Percentiles rank a stretch among this genome's conserved stretches.
phyloP scores from a whole-genome alignment of 306 rosid species.

The Cucumis hystrix region DNA sequence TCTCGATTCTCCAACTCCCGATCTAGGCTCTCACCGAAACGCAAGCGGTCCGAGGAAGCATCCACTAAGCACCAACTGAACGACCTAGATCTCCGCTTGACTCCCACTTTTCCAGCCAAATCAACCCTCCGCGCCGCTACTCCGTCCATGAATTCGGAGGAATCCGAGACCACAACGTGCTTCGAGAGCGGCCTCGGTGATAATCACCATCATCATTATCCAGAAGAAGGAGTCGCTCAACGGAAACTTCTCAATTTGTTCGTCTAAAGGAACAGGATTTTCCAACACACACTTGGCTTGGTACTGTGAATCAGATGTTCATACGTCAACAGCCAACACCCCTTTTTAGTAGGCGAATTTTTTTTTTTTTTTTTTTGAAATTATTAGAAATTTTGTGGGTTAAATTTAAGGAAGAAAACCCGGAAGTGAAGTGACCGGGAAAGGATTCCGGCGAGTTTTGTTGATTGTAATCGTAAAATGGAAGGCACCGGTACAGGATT shows the following conservation, averaged over 20 bases:
- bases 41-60: conserved; percentile 34
- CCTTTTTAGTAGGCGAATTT: not conserved
- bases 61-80: conserved; percentile 17
- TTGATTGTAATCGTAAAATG: conserved; percentile 12
- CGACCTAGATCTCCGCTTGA: conserved; percentile 68
- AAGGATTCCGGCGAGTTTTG: conserved; percentile 48
- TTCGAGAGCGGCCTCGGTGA: conserved; percentile 41
- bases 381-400: not conserved
- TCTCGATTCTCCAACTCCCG: conserved; percentile 29
- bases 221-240: conserved; percentile 14
- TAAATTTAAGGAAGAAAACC: not conserved
- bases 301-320: conserved; percentile 30
- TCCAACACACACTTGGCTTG: not conserved
- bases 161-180: conserved; percentile 65
- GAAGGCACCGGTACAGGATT: conserved; percentile 45
- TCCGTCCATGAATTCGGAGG: conserved; percentile 89
- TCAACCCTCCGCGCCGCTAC: conserved; percentile 41
- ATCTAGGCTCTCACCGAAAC: conserved; percentile 37
- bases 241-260: conserved; percentile 64
- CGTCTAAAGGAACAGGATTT: conserved; percentile 18
- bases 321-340: not conserved
- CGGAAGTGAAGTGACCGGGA: conserved; percentile 2
- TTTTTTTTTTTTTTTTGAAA: not conserved
- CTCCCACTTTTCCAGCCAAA: conserved; percentile 33
- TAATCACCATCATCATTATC: conserved; percentile 1